These are phyloP conservation scores for Phytophthora litchii DNA, from an alignment of 352 stramenopile genomes.

Conservation along the genomic window DNA sequence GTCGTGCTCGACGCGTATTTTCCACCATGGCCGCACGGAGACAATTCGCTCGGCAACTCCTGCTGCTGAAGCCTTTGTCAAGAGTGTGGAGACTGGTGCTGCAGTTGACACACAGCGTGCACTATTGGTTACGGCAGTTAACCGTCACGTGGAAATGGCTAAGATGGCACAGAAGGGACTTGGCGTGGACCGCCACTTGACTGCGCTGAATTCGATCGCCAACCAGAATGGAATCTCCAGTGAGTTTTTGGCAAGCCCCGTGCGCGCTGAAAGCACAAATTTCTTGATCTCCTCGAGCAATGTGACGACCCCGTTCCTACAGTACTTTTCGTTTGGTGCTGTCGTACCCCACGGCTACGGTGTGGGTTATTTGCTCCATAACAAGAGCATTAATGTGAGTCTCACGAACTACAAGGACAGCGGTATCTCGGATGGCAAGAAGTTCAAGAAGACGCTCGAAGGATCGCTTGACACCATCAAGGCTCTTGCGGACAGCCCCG, in stretches of 20 bases:
- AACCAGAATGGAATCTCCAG: constrained; percentile 60
- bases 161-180: constrained; percentile 89
- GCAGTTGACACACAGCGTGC: constrained; percentile 60
- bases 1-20: constrained; percentile 91
- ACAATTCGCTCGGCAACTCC: constrained; percentile 90
- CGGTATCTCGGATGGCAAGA: constrained; percentile 62
- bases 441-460: constrained; percentile 71
- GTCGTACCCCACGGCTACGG: constrained; percentile 90
- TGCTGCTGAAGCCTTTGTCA: constrained; percentile 72
- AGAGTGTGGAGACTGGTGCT: constrained; percentile 51
- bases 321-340: constrained; percentile 91
- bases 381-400: constrained; percentile 82
- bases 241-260: constrained; percentile 80
- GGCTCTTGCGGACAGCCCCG: constrained; percentile 59
- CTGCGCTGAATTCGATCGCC: constrained; percentile 80
- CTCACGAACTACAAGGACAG: constrained; percentile 89
- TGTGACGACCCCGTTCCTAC: constrained; percentile 87
- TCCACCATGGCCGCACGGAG: constrained; percentile 92
- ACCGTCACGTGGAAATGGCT: constrained; percentile 89
- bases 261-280: constrained; percentile 81
- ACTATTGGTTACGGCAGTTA: constrained; percentile 71
- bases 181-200: constrained; percentile 89
- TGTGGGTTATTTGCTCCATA: constrained; percentile 90
- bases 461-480: constrained; percentile 83
- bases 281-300: constrained; percentile 93